These are phyloP conservation scores for Juglanconis sp. DNA, from an alignment of 2,329 filamentous ascomycete species.

Conservation along the genomic window DNA sequence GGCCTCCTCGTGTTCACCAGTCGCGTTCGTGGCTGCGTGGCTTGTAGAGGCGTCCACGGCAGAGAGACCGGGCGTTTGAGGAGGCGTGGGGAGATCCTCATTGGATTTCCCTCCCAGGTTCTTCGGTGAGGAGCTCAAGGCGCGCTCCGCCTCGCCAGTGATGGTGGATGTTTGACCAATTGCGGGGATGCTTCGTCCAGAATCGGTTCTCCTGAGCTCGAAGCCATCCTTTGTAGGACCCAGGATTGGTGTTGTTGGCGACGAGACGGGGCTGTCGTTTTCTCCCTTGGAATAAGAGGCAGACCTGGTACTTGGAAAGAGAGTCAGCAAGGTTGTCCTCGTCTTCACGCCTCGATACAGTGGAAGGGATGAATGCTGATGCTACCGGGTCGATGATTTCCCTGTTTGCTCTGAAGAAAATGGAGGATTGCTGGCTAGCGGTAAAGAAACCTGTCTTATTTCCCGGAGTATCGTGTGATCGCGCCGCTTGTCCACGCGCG, in stretches of 20 bases:
- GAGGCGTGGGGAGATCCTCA: constrained; percentile 15
- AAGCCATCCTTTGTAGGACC: constrained; percentile 1
- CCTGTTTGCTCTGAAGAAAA: not conserved
- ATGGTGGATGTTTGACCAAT: constrained; percentile 9
- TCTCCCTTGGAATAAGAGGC: constrained; percentile 3
- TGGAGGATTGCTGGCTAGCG: constrained; percentile 17
- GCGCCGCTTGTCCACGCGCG: constrained; percentile 1
- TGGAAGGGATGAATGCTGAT: not conserved
- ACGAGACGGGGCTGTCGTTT: not conserved
- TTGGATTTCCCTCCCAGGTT: not conserved
- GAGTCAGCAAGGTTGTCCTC: not conserved
- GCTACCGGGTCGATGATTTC: constrained; percentile 13
- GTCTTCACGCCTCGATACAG: not conserved
- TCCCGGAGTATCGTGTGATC: not conserved
- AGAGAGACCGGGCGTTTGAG: constrained; percentile 14
- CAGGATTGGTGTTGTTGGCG: not conserved
- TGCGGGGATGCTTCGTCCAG: constrained; percentile 10
- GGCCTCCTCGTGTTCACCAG: not conserved
- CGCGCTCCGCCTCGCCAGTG: constrained; percentile 12
- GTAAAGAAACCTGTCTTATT: constrained; percentile 13
- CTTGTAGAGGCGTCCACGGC: not conserved
- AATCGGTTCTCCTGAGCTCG: constrained; percentile 11
- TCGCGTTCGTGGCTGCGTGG: not conserved
- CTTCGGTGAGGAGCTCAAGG: constrained; percentile 9
- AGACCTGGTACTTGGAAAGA: not conserved